Base-by-base conservation (phyloP, 495 filamentous ascomycete species). In the Darksidea phi region DNA sequence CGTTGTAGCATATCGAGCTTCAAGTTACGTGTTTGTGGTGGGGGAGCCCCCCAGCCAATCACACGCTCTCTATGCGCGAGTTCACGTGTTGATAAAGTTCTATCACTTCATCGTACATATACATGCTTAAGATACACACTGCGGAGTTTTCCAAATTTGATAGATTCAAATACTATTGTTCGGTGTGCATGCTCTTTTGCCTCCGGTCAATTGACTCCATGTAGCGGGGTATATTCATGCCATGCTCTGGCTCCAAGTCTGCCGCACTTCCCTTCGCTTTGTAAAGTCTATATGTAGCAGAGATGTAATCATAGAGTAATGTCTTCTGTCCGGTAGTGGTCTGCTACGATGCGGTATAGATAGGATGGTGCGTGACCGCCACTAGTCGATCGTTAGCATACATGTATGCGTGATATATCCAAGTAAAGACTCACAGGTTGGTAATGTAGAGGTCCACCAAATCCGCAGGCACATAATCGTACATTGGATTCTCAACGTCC, bases 361-460 rank as follows among this genome's bases (percentile, higher is more conserved):
- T 90, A 91, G 54, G 88, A 86, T 52, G 86, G 88, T 36, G 67
- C 67, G 54, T 67, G 61, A 13, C 63, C 67, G 23, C 69, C 69
- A 51, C 64, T 70, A 28, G 4, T 15, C 0, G 18, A 21, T 34
- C 34, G 59, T 62, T 17, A 62, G 48, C 21, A 36, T 48, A 15
- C 25, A 13, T 32, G 1, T 17, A 26, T 6, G 10, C 41, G 41
- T 43, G 11, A 18, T 15, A 17, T 48, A 11, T 10, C 1, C 6
- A 38, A 24, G 4, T 3, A 18, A 10, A 50, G 11, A 84, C 89
- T 80, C 78, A 92, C 89, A 97, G 75, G 73, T 97, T 96, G 10
- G 92, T 95, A 63, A 97, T 87, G 70, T 96, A 96, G 36, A 94
- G 82, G 67, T 94, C 88, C 26, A 96, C 82, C 56, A 92, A 74